phyloP scores from a whole-genome alignment of 495 filamentous ascomycete genomes.

The Xylaria intraflava region DNA sequence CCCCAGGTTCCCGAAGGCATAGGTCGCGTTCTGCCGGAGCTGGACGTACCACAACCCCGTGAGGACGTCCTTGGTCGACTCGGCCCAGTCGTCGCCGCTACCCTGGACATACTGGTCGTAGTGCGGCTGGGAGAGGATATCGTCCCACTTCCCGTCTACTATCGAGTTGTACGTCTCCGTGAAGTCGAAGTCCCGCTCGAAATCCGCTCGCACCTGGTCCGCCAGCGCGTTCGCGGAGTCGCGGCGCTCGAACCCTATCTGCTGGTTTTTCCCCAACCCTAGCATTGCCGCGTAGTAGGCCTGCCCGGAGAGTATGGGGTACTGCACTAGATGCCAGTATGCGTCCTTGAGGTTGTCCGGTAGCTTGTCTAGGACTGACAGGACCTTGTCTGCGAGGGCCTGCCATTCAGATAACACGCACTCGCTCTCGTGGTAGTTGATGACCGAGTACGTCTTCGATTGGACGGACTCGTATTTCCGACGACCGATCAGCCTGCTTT shows the following conservation, averaged over 20 bases:
- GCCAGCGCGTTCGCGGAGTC: slow-evolving; percentile 52
- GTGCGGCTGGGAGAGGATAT: slow-evolving; percentile 45
- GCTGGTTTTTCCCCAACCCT: slow-evolving; percentile 4
- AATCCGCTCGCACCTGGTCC: slow-evolving; percentile 43
- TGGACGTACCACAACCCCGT: slow-evolving; percentile 46
- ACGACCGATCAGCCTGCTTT: slow-evolving; percentile 48
- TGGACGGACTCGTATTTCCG: slow-evolving; percentile 54
- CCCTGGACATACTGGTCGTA: slow-evolving; percentile 33
- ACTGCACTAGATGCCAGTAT: slow-evolving; percentile 57
- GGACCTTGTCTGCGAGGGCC: slow-evolving; percentile 39
- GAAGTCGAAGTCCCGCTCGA: slow-evolving; percentile 49
- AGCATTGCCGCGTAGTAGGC: slow-evolving; percentile 3
- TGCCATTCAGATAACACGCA: slow-evolving; percentile 50
- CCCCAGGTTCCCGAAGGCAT: slow-evolving; percentile 52
- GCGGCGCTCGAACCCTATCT: slow-evolving; percentile 41
- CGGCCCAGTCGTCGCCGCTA: slow-evolving; percentile 38
- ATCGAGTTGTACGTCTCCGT: slow-evolving; percentile 51
- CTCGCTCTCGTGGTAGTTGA: slow-evolving; percentile 61
- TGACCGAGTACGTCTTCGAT: slow-evolving; percentile 48
- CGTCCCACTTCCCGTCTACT: slow-evolving; percentile 55
- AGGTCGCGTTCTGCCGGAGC: slow-evolving; percentile 33
- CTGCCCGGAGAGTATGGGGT: slow-evolving; percentile 51
- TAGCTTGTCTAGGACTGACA: slow-evolving; percentile 42
- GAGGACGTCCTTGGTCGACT: slow-evolving; percentile 49
- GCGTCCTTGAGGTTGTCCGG: slow-evolving; percentile 33